phyloP scores from a whole-genome alignment of 2,329 filamentous ascomycete genomes.

The Diaporthe citri region DNA sequence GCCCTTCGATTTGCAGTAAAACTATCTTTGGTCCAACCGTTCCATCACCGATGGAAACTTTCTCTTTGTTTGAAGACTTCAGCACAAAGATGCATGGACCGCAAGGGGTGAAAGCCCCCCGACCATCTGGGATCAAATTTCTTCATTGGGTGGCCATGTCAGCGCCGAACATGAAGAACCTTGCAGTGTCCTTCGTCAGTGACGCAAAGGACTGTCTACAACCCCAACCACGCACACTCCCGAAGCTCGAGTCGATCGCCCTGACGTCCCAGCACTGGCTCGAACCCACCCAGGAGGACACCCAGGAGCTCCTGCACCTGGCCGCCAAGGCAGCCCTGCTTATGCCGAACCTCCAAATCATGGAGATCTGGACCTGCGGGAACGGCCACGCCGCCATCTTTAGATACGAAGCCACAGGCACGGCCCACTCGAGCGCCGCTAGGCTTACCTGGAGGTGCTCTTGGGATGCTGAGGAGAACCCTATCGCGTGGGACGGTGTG shows the following conservation, averaged over 20 bases:
- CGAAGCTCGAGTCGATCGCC: slow-evolving; percentile 14
- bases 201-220: background rate
- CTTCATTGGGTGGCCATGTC: background rate
- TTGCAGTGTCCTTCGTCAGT: slow-evolving; percentile 16
- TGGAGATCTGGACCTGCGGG: slow-evolving; percentile 10
- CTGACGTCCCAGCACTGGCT: background rate
- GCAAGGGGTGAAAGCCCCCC: background rate
- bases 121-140: background rate
- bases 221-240: background rate
- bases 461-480: background rate
- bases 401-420: background rate
- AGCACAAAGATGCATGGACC: background rate
- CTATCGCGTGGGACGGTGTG: background rate
- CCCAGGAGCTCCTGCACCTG: background rate
- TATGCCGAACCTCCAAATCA: slow-evolving; percentile 12
- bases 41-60: background rate
- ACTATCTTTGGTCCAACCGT: background rate
- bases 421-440: background rate
- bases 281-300: background rate
- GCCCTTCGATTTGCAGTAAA: background rate
- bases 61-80: background rate
- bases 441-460: slow-evolving; percentile 8
- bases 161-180: background rate
- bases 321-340: background rate
- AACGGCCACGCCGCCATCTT: background rate